These are phyloP conservation scores for Cardamine resedifolia DNA, from an alignment of 345 rosid species.

Conservation along the genomic window DNA sequence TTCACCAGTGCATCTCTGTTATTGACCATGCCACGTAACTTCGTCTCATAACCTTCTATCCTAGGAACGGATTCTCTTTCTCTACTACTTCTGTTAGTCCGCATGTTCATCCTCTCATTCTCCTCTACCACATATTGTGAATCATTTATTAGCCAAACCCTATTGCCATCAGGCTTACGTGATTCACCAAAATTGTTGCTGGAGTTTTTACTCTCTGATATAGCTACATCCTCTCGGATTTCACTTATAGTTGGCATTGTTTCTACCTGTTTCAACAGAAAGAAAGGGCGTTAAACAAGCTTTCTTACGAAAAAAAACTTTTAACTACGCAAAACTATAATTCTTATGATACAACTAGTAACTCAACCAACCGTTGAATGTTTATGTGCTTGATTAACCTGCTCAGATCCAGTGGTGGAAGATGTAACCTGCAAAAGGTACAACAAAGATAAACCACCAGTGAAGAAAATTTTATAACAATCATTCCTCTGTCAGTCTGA, in stretches of 20 bases:
- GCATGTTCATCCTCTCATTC: slow-evolving; percentile 43
- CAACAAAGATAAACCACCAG: slow-evolving; percentile 28
- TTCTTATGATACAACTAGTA: neutral
- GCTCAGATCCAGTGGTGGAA: slow-evolving; percentile 45
- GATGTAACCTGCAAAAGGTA: slow-evolving; percentile 47
- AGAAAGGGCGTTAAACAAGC: neutral
- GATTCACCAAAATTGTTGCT: slow-evolving; percentile 33
- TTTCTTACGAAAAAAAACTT: neutral
- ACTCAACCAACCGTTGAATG: slow-evolving; percentile 51
- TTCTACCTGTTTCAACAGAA: slow-evolving; percentile 50
- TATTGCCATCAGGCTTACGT: slow-evolving; percentile 32
- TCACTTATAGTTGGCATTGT: slow-evolving; percentile 46
- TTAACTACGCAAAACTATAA: neutral
- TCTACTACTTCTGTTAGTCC: slow-evolving; percentile 39
- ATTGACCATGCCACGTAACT: slow-evolving; percentile 30
- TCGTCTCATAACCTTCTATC: slow-evolving; percentile 32
- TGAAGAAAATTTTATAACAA: slow-evolving; percentile 9
- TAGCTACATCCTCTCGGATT: slow-evolving; percentile 40
- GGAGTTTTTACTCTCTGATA: slow-evolving; percentile 36
- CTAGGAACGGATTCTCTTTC: slow-evolving; percentile 39
- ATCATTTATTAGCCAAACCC: slow-evolving; percentile 44
- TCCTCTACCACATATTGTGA: slow-evolving; percentile 48
- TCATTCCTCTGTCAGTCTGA: slow-evolving; percentile 31
- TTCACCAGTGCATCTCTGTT: slow-evolving; percentile 26
- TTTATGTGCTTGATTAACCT: slow-evolving; percentile 44